A percentile compares a stretch with the other conserved stretches of the same genome.
Evolutionary conservation across 805 yeast species (phyloP).

Genomic region (Ogataea minuta): DNA sequence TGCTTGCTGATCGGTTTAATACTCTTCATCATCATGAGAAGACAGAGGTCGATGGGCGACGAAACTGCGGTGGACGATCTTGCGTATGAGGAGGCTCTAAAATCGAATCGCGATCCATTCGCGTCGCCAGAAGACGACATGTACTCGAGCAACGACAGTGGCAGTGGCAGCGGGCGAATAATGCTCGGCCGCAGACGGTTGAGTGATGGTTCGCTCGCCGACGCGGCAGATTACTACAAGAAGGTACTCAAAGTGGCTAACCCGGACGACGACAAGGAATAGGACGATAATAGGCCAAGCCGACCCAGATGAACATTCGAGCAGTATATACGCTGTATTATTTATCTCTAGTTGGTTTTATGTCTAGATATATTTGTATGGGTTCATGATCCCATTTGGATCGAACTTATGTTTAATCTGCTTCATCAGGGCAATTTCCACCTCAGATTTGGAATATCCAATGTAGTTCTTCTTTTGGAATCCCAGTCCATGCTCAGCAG

Average conservation of each 20-base stretch:
- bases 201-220: slow-evolving; percentile 84
- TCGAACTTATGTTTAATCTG: slow-evolving; percentile 79
- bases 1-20: slow-evolving; percentile 25
- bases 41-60: slow-evolving; percentile 34
- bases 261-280: slow-evolving; percentile 58
- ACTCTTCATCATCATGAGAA: slow-evolving; percentile 35
- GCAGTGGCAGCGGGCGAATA: slow-evolving; percentile 41
- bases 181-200: slow-evolving; percentile 82
- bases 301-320: no score
- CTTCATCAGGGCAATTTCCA: slow-evolving; percentile 72
- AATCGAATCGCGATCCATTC: slow-evolving; percentile 60
- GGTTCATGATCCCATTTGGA: slow-evolving; percentile 90
- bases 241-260: slow-evolving; percentile 85
- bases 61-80: slow-evolving; percentile 50
- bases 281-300: no score
- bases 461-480: slow-evolving; percentile 93
- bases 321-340: no score
- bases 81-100: slow-evolving; percentile 56
- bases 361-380: slow-evolving; percentile 82
- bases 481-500: slow-evolving; percentile 98
- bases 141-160: slow-evolving; percentile 16
- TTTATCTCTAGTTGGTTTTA: no score
- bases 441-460: slow-evolving; percentile 74
- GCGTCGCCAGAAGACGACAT: slow-evolving; percentile 51
- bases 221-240: slow-evolving; percentile 77